These are phyloP conservation scores for Emiliania huxleyi DNA, from an alignment of 78 protist genomes.

Conservation along the genomic window DNA sequence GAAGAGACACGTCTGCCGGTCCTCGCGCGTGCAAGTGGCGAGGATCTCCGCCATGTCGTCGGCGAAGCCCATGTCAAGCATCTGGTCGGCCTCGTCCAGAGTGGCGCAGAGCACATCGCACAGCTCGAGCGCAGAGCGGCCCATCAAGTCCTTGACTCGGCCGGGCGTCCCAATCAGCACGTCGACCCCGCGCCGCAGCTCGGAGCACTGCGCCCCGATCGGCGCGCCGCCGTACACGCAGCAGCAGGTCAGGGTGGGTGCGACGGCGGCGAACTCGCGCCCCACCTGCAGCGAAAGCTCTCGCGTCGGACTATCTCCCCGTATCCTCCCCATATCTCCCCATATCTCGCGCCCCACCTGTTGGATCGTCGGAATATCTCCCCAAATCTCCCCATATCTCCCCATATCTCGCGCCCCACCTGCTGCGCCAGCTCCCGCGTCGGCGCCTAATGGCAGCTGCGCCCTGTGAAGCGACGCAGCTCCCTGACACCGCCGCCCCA, in stretches of 20 bases:
- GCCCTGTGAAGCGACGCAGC: no score
- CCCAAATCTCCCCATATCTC: no score
- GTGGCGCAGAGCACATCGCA: background rate
- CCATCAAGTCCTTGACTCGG: constrained; percentile 44
- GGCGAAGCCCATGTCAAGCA: constrained; percentile 27
- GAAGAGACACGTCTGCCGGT: constrained; percentile 68
- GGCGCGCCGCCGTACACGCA: constrained; percentile 29
- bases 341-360: no score
- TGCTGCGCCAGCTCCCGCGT: no score
- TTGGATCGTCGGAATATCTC: no score
- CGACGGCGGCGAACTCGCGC: background rate
- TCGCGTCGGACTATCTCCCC: no score
- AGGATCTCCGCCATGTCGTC: constrained; percentile 24
- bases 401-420: no score
- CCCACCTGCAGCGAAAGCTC: constrained; percentile 62
- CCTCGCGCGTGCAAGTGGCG: background rate
- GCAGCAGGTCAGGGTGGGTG: no score
- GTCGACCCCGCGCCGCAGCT: constrained; percentile 30
- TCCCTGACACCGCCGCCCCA: no score
- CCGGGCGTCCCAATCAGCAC: constrained; percentile 60
- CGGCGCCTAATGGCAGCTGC: no score
- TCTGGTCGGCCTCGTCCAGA: constrained; percentile 66
- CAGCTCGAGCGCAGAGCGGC: constrained; percentile 3
- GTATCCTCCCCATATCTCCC: no score
- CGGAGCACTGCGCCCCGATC: background rate